Percentiles rank a stretch among this genome's conserved stretches.
Evolutionary conservation across 2,329 filamentous ascomycete genomes (phyloP).

Genomic region (Ilyonectria mors-panacis): DNA sequence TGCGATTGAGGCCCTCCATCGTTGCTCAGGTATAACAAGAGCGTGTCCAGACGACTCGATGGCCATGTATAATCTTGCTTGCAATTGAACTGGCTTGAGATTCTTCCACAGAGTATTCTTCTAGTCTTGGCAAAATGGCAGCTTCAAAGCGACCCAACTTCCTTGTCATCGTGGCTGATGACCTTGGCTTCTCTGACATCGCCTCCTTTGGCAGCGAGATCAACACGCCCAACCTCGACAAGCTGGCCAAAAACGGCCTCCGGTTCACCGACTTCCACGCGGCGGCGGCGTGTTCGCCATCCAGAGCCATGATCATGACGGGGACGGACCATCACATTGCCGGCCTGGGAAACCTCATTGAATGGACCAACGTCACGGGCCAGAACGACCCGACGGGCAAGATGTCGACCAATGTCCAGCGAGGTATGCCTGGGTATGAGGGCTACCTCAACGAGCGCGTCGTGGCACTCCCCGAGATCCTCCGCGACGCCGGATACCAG

Average conservation of each 20-base stretch:
- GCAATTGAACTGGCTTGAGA: neutral
- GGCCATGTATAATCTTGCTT: neutral
- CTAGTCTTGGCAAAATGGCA: slow-evolving; percentile 17
- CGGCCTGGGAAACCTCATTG: slow-evolving; percentile 57
- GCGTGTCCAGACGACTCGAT: neutral
- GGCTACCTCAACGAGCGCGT: slow-evolving; percentile 71
- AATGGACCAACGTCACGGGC: slow-evolving; percentile 53
- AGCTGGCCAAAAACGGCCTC: slow-evolving; percentile 63
- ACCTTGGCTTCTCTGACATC: slow-evolving; percentile 71
- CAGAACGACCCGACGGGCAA: slow-evolving; percentile 31
- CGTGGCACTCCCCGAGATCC: slow-evolving; percentile 66
- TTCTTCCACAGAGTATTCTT: neutral
- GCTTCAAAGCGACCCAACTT: slow-evolving; percentile 51
- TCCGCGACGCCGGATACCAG: slow-evolving; percentile 70
- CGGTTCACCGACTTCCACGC: slow-evolving; percentile 76
- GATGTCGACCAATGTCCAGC: slow-evolving; percentile 34
- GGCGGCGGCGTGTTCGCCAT: slow-evolving; percentile 74
- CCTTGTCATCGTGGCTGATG: slow-evolving; percentile 26
- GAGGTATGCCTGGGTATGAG: slow-evolving; percentile 55
- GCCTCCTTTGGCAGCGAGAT: slow-evolving; percentile 74
- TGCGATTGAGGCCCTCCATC: neutral
- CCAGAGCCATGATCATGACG: slow-evolving; percentile 75
- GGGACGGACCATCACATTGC: slow-evolving; percentile 59
- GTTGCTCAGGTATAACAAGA: slow-evolving; percentile 19
- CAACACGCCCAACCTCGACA: slow-evolving; percentile 71